Conservation (phyloP, 805 yeast species). For the Clavispora asparagi region DNA sequence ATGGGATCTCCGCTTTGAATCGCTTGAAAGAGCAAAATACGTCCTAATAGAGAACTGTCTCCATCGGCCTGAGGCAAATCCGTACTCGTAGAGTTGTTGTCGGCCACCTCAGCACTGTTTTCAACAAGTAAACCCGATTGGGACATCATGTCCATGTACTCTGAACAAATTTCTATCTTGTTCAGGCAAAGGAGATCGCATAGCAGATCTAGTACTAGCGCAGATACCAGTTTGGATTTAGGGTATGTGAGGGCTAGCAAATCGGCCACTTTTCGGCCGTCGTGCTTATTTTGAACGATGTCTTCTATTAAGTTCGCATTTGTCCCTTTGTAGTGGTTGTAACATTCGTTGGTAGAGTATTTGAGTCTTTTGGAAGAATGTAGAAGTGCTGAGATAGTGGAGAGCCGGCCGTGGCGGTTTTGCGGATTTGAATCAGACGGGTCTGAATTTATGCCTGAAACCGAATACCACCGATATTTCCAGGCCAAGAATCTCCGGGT, state of each 20-base stretch:
- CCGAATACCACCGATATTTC: background rate
- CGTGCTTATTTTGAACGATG: background rate
- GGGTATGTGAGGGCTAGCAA: background rate
- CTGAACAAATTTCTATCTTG: background rate
- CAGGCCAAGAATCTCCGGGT: background rate
- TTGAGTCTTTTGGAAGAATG: background rate
- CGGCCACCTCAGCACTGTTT: too few relatives aligned
- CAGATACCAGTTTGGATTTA: conserved; percentile 1
- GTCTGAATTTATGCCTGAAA: background rate
- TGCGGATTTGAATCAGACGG: background rate
- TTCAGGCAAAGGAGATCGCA: background rate
- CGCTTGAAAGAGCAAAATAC: background rate
- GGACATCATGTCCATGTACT: background rate
- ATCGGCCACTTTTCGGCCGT: background rate
- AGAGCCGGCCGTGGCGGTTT: background rate
- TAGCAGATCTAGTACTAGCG: background rate
- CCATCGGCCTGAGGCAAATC: too few relatives aligned
- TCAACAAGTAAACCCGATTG: background rate
- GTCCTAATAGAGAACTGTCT: background rate
- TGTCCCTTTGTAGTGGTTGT: background rate
- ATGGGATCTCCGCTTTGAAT: conserved; percentile 7
- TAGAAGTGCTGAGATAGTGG: background rate
- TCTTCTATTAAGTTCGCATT: background rate
- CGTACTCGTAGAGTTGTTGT: too few relatives aligned
- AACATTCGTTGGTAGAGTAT: conserved; percentile 1